These are phyloP conservation scores for Planoprotostelium fungivorum DNA, from an alignment of 78 protist species.

Conservation along the genomic window DNA sequence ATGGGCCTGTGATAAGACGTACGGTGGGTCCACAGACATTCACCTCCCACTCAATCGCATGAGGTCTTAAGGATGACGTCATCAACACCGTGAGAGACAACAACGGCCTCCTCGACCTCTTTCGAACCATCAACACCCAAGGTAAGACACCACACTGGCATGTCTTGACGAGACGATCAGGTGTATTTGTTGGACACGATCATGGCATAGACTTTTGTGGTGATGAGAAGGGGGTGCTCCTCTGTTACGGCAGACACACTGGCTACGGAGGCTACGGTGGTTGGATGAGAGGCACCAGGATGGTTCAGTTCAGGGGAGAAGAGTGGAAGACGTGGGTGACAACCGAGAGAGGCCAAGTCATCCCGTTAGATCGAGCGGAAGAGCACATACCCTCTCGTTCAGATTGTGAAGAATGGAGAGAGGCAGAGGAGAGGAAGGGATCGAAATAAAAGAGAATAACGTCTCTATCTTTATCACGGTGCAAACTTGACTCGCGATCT, in stretches of 20 bases:
- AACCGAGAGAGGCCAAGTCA: not conserved
- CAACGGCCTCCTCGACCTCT: constrained; percentile 12
- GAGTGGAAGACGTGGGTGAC: not conserved
- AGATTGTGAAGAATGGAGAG: not conserved
- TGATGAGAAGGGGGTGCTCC: not conserved
- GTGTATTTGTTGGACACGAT: constrained; percentile 33
- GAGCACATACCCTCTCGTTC: not conserved
- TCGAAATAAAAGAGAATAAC: not conserved
- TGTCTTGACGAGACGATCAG: not conserved
- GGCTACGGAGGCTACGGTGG: constrained; percentile 60
- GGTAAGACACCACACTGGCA: not conserved
- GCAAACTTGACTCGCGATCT: no score
- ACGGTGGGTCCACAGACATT: not conserved
- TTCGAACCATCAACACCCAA: constrained; percentile 1
- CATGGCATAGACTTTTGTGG: constrained; percentile 53
- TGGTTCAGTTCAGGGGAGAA: not conserved
- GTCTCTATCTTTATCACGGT: not conserved
- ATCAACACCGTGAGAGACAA: not conserved
- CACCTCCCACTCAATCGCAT: not conserved
- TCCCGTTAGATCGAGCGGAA: not conserved
- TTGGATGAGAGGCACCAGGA: constrained; percentile 44
- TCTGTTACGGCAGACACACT: constrained; percentile 45
- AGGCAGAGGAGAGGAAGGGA: not conserved
- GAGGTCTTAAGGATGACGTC: not conserved
- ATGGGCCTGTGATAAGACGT: not conserved